Percentiles rank a stretch among this genome's conserved stretches.
Evolutionary conservation across 768 basidiomycete genomes (phyloP).

Genomic region (Naganishia kalamii): DNA sequence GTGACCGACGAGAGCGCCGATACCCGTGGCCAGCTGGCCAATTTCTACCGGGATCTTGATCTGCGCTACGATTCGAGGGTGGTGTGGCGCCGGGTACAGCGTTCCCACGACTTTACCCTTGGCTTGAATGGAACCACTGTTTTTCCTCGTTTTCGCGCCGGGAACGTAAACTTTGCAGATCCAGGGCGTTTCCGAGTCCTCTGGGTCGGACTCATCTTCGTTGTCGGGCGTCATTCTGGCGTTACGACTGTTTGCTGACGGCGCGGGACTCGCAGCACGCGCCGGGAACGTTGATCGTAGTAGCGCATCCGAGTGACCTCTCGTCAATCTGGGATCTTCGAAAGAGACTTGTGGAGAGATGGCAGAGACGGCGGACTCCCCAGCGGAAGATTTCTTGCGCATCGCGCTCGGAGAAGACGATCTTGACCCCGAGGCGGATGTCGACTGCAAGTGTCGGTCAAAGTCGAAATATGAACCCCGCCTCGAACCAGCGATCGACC

Average conservation of each 20-base stretch:
- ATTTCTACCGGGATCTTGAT: slow-evolving; percentile 85
- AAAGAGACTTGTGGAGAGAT: neutral
- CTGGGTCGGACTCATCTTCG: slow-evolving; percentile 82
- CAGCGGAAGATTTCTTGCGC: slow-evolving; percentile 10
- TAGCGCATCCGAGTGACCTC: neutral
- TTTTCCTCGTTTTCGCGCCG: neutral
- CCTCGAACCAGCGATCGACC: neutral
- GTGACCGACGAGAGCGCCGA: slow-evolving; percentile 17
- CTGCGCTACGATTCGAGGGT: slow-evolving; percentile 87
- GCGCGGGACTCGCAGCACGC: slow-evolving; percentile 7
- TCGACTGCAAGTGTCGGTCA: neutral
- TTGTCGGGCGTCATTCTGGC: slow-evolving; percentile 28
- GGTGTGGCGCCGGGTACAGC: slow-evolving; percentile 85
- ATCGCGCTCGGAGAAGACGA: neutral
- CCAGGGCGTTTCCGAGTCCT: slow-evolving; percentile 96
- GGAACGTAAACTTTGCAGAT: slow-evolving; percentile 55
- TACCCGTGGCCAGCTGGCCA: slow-evolving; percentile 60
- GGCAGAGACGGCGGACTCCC: slow-evolving; percentile 3
- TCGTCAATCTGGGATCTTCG: neutral
- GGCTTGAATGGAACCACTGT: slow-evolving; percentile 18
- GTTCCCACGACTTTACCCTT: slow-evolving; percentile 62
- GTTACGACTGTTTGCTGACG: neutral
- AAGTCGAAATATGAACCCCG: neutral
- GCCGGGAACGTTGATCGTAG: neutral
- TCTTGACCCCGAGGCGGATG: neutral